These are phyloP conservation scores for Stagonosporopsis rhizophila DNA, from an alignment of 2,329 filamentous ascomycete genomes.

Conservation along the genomic window DNA sequence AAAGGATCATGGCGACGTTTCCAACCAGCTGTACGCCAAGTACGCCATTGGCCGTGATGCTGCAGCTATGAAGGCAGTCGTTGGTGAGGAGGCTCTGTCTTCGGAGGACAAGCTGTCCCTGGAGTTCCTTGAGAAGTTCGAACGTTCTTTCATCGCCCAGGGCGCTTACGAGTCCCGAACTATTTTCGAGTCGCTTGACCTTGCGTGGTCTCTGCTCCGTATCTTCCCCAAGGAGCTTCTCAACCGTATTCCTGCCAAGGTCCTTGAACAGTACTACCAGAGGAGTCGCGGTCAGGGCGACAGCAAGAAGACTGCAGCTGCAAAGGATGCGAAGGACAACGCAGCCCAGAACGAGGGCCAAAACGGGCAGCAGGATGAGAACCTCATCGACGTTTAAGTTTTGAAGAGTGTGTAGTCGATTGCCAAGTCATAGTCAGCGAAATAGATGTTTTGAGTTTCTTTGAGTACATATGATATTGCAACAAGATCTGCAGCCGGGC, in stretches of 20 bases:
- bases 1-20: conserved; percentile 96
- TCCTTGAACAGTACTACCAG: conserved; percentile 60
- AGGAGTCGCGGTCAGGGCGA: conserved; percentile 50
- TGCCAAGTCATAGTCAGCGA: conserved; percentile 21
- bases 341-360: conserved; percentile 32
- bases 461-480: conserved; percentile 32
- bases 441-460: conserved; percentile 24
- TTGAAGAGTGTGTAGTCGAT: background rate
- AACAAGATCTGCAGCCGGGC: background rate
- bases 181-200: conserved; percentile 92
- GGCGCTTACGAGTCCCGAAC: conserved; percentile 89
- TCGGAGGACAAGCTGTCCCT: conserved; percentile 96
- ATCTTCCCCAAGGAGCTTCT: conserved; percentile 98
- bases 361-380: conserved; percentile 42
- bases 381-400: conserved; percentile 49
- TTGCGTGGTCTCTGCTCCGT: conserved; percentile 93
- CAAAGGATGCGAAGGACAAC: conserved; percentile 54
- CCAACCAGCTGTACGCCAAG: conserved; percentile 99
- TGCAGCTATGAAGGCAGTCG: conserved; percentile 98
- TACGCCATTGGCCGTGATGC: conserved; percentile 99
- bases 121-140: conserved; percentile 98
- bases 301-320: conserved; percentile 50
- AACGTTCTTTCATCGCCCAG: conserved; percentile 92
- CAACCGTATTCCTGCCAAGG: conserved; percentile 73
- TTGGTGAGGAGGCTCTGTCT: conserved; percentile 95